Conservation (phyloP, 768 basidiomycete genomes). For the Lentinula raphanica region DNA sequence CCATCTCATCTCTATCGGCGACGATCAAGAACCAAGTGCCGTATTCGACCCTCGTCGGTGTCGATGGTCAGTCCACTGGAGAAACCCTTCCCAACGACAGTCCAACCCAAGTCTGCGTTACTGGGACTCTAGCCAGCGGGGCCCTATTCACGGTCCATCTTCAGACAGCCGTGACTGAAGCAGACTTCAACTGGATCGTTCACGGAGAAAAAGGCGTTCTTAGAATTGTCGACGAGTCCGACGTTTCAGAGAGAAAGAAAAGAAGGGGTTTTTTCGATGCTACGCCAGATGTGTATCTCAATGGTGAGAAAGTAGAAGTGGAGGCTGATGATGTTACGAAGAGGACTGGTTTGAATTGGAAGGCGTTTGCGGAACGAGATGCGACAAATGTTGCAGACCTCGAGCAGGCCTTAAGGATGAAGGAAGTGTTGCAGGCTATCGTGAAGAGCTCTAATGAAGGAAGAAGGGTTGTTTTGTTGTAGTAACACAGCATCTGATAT, state of each 20-base stretch:
- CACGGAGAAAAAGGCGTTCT: constrained; percentile 17
- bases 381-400: constrained; percentile 20
- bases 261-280: constrained; percentile 15
- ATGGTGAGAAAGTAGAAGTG: constrained; percentile 23
- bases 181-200: constrained; percentile 25
- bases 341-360: constrained; percentile 15
- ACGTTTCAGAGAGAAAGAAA: background rate
- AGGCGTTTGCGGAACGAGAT: constrained; percentile 19
- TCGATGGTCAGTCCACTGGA: constrained; percentile 20
- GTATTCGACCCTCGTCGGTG: constrained; percentile 19
- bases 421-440: constrained; percentile 20
- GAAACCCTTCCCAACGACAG: constrained; percentile 14
- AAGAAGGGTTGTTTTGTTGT: background rate
- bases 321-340: background rate
- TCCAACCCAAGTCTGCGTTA: constrained; percentile 24
- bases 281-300: constrained; percentile 24
- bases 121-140: constrained; percentile 25
- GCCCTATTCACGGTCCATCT: constrained; percentile 19
- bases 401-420: constrained; percentile 22
- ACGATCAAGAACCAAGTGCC: constrained; percentile 21
- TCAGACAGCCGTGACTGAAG: constrained; percentile 16
- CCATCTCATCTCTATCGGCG: constrained; percentile 24
- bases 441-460: constrained; percentile 18
- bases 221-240: constrained; percentile 7
- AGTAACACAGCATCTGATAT: no score